These are phyloP conservation scores for Penicillium polonicum DNA, from an alignment of 2,329 filamentous ascomycete species.

Conservation along the genomic window DNA sequence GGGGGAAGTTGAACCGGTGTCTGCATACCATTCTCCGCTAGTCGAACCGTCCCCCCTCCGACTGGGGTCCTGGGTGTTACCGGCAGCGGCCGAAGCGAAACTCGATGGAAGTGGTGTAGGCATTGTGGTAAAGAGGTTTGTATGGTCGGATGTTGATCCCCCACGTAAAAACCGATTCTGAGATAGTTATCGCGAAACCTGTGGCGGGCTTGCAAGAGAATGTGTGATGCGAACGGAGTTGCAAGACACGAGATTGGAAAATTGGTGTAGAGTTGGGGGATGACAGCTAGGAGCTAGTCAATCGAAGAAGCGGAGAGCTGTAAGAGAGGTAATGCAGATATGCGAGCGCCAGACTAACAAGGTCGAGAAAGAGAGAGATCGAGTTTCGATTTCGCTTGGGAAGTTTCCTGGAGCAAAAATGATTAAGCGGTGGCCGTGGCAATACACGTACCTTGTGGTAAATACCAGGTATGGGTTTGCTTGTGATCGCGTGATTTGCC, in stretches of 20 bases:
- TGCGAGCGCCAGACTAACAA: conserved; percentile 34
- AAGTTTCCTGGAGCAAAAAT: conserved; percentile 31
- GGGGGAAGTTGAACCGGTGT: conserved; percentile 6
- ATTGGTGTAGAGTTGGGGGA: conserved; percentile 9
- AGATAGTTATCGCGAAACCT: conserved; percentile 26
- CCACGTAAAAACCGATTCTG: conserved; percentile 24
- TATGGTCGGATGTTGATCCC: conserved; percentile 25
- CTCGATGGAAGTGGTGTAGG: conserved; percentile 76
- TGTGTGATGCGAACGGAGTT: conserved; percentile 28
- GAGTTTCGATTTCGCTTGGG: conserved; percentile 31
- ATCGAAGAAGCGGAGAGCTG: conserved; percentile 19
- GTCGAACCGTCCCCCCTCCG: conserved; percentile 54
- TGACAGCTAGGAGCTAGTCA: conserved; percentile 24
- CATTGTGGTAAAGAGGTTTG: conserved; percentile 48
- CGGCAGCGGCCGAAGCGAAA: conserved; percentile 80
- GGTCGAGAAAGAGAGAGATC: conserved; percentile 33
- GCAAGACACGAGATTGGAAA: conserved; percentile 23
- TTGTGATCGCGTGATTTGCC: conserved; percentile 16
- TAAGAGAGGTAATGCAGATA: conserved; percentile 24
- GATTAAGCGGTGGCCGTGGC: conserved; percentile 33
- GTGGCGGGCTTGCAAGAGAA: conserved; percentile 22
- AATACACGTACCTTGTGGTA: conserved; percentile 20
- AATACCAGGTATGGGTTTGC: conserved; percentile 20
- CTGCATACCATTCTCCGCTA: conserved; percentile 70
- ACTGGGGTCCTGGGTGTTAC: conserved; percentile 65